Evolutionary conservation across 1,284 basidiomycete species (phyloP).

Genomic region (Volvariella volvacea): DNA sequence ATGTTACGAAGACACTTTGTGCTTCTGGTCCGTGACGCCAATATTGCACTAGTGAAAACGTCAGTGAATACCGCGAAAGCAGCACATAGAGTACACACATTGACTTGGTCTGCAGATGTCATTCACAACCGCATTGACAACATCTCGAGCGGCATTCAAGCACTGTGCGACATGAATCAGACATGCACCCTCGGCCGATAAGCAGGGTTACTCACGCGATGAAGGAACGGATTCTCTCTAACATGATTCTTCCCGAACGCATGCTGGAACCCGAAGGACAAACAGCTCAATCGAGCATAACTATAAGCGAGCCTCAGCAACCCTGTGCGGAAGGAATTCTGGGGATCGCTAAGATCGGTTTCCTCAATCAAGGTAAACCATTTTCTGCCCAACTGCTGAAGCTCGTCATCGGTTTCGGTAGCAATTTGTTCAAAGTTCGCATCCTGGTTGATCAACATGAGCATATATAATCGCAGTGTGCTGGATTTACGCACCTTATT

Average conservation of each 20-base stretch:
- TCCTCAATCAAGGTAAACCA: conserved; percentile 48
- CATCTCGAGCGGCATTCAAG: conserved; percentile 53
- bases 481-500: conserved; percentile 47
- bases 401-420: conserved; percentile 56
- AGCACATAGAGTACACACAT: conserved; percentile 29
- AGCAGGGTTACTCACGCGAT: conserved; percentile 41
- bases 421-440: conserved; percentile 61
- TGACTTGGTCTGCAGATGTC: conserved; percentile 50
- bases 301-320: conserved; percentile 60
- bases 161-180: conserved; percentile 32
- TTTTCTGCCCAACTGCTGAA: conserved; percentile 42
- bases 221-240: conserved; percentile 59
- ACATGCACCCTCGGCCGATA: background rate
- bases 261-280: conserved; percentile 75
- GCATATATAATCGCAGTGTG: conserved; percentile 6
- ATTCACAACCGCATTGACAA: conserved; percentile 57
- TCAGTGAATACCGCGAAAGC: background rate
- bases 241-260: conserved; percentile 52
- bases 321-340: conserved; percentile 55
- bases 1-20: conserved; percentile 80
- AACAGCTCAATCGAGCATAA: conserved; percentile 60
- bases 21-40: conserved; percentile 77
- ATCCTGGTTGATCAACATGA: conserved; percentile 28
- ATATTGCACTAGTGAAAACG: conserved; percentile 36
- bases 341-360: conserved; percentile 42